Conservation (phyloP, 306 rosid genomes). For the Vigna mungo region DNA sequence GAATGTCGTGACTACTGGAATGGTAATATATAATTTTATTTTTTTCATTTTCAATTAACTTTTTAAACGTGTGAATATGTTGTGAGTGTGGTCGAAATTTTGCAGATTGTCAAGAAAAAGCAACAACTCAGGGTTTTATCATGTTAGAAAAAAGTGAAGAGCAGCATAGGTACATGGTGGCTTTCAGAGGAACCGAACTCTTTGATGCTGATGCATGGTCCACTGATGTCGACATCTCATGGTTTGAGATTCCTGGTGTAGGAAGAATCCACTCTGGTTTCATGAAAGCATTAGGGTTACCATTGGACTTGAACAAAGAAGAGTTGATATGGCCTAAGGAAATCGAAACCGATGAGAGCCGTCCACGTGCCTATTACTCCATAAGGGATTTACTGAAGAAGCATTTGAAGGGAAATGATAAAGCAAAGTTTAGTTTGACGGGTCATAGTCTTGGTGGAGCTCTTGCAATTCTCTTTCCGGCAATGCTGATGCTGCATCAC, state of each 20-base stretch:
- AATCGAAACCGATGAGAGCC: background rate
- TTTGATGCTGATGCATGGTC: conserved; percentile 74
- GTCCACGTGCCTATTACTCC: conserved; percentile 55
- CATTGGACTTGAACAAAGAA: background rate
- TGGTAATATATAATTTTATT: conserved; percentile 47
- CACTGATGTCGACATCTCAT: conserved; percentile 64
- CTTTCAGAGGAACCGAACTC: conserved; percentile 71
- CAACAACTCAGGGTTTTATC: conserved; percentile 61
- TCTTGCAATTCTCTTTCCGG: conserved; percentile 55
- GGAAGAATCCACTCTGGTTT: conserved; percentile 76
- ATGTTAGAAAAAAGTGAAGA: conserved; percentile 48
- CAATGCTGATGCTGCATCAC: conserved; percentile 54
- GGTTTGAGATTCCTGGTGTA: conserved; percentile 52
- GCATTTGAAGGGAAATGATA: conserved; percentile 5
- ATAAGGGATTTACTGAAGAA: conserved; percentile 48
- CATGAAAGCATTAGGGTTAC: conserved; percentile 71
- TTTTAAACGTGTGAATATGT: too few species aligned
- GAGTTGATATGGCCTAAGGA: conserved; percentile 55
- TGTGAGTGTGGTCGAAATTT: background rate
- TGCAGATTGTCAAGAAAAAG: conserved; percentile 58
- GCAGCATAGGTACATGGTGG: conserved; percentile 56
- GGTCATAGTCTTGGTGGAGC: conserved; percentile 70
- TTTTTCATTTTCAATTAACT: too few species aligned
- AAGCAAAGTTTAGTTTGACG: conserved; percentile 52
- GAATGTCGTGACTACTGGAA: conserved; percentile 63